Percentiles rank a stretch among this genome's conserved stretches.
Evolutionary conservation across 2,329 filamentous ascomycete genomes (phyloP).

Genomic region (Calonectria multiphialidica): DNA sequence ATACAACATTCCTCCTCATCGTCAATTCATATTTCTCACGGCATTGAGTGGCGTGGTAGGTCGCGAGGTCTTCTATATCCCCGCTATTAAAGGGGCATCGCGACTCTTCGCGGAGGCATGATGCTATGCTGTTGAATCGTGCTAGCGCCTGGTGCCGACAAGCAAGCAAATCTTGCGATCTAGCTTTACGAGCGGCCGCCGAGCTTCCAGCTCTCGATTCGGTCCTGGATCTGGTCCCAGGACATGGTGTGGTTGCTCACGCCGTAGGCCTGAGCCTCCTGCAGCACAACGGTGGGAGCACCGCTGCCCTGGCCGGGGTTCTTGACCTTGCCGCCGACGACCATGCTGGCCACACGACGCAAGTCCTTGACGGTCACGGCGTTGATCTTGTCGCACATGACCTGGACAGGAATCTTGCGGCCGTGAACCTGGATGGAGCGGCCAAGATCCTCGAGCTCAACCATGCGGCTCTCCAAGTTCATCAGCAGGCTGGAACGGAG

Average conservation of each 20-base stretch:
- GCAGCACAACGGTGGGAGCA: slow-evolving; percentile 92
- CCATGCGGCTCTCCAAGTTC: slow-evolving; percentile 98
- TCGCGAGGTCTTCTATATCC: slow-evolving; percentile 22
- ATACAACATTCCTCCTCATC: slow-evolving; percentile 35
- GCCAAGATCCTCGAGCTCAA: slow-evolving; percentile 95
- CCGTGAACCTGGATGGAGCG: slow-evolving; percentile 98
- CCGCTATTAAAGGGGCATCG: slow-evolving; percentile 15
- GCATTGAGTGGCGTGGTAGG: slow-evolving; percentile 3
- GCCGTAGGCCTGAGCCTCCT: slow-evolving; percentile 85
- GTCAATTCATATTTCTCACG: slow-evolving; percentile 1
- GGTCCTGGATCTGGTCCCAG: slow-evolving; percentile 92
- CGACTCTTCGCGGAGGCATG: background rate
- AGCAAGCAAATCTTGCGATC: background rate
- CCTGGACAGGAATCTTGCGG: slow-evolving; percentile 87
- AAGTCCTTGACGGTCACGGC: slow-evolving; percentile 84
- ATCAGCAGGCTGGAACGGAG: slow-evolving; percentile 90
- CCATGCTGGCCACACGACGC: slow-evolving; percentile 80
- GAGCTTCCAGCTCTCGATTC: slow-evolving; percentile 86
- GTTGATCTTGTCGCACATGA: slow-evolving; percentile 94
- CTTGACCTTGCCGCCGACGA: slow-evolving; percentile 81
- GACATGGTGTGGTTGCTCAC: slow-evolving; percentile 75
- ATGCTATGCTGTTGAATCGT: background rate
- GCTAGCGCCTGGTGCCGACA: background rate
- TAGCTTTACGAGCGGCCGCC: slow-evolving; percentile 62
- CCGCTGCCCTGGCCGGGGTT: slow-evolving; percentile 86